These are phyloP conservation scores for Arachnopeziza araneosa DNA, from an alignment of 2,329 filamentous ascomycete species.

Conservation along the genomic window DNA sequence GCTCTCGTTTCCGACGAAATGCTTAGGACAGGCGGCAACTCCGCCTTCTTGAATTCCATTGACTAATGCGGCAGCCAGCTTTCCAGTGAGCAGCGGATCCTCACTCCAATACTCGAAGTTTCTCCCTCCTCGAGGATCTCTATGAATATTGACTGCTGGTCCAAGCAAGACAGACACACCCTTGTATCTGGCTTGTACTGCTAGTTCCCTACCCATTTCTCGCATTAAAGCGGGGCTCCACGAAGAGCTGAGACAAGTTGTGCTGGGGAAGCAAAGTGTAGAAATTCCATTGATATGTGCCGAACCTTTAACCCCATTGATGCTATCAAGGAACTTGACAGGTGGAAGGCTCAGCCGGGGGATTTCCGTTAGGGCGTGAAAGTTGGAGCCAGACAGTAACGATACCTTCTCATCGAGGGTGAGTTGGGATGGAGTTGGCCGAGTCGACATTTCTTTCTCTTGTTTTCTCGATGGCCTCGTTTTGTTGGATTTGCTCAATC, in stretches of 20 bases:
- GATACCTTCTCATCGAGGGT: background rate
- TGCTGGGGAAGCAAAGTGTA: constrained; percentile 26
- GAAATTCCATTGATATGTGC: constrained; percentile 4
- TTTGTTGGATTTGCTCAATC: background rate
- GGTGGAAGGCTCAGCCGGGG: background rate
- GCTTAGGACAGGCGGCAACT: constrained; percentile 29
- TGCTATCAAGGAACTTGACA: constrained; percentile 6
- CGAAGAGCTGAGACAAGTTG: constrained; percentile 28
- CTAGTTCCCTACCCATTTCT: constrained; percentile 24
- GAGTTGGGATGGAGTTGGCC: background rate
- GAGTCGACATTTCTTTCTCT: background rate
- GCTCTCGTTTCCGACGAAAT: constrained; percentile 30
- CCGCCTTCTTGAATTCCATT: constrained; percentile 28
- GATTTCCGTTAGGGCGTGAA: background rate
- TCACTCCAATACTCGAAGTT: constrained; percentile 32
- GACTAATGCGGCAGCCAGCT: constrained; percentile 27
- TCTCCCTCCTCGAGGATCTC: constrained; percentile 28
- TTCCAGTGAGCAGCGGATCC: constrained; percentile 29
- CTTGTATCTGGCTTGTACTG: constrained; percentile 25
- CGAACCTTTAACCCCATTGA: constrained; percentile 11
- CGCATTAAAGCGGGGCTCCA: constrained; percentile 26
- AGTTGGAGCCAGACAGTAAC: background rate
- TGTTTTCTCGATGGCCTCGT: background rate
- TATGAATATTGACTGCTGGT: constrained; percentile 29
- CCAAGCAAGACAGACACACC: constrained; percentile 27